A percentile compares a stretch with the other conserved stretches of the same genome.
Conservation (phyloP, 176 grass and related monocot species). For the Zoysia pacifica region DNA sequence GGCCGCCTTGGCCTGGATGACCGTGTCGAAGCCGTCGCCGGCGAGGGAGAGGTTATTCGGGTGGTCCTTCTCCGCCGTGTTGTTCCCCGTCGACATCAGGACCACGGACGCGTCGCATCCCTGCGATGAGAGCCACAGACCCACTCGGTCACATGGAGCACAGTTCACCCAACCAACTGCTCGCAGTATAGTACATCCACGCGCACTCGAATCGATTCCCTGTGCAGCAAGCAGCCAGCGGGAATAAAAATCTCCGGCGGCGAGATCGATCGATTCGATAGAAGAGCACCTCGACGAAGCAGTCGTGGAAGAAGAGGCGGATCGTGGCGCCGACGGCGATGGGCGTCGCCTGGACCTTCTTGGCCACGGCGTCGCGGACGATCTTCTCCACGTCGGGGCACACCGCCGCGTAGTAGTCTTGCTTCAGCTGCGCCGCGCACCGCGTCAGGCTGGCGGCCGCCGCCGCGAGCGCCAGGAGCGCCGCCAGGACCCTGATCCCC, state of each 20-base stretch:
- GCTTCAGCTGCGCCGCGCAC: slow-evolving; percentile 48
- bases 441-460: not conserved
- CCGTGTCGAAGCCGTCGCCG: slow-evolving; percentile 94
- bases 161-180: not conserved
- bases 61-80: slow-evolving; percentile 96
- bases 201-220: not conserved
- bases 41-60: slow-evolving; percentile 73
- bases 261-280: not conserved
- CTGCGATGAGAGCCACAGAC: not conserved
- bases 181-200: not conserved
- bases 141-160: not conserved
- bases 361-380: slow-evolving; percentile 58
- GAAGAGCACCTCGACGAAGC: slow-evolving; percentile 70
- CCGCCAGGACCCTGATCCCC: slow-evolving; percentile 37
- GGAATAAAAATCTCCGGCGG: not conserved
- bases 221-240: not conserved
- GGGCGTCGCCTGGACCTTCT: slow-evolving; percentile 60
- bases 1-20: slow-evolving; percentile 84
- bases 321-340: slow-evolving; percentile 67
- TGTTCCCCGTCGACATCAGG: slow-evolving; percentile 61
- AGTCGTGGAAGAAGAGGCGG: slow-evolving; percentile 96
- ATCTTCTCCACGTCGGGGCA: slow-evolving; percentile 78
- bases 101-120: slow-evolving; percentile 92
- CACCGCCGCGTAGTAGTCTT: slow-evolving; percentile 61
- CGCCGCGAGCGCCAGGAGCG: slow-evolving; percentile 15